Conservation (phyloP, 345 rosid genomes). For the Citrus glauca region DNA sequence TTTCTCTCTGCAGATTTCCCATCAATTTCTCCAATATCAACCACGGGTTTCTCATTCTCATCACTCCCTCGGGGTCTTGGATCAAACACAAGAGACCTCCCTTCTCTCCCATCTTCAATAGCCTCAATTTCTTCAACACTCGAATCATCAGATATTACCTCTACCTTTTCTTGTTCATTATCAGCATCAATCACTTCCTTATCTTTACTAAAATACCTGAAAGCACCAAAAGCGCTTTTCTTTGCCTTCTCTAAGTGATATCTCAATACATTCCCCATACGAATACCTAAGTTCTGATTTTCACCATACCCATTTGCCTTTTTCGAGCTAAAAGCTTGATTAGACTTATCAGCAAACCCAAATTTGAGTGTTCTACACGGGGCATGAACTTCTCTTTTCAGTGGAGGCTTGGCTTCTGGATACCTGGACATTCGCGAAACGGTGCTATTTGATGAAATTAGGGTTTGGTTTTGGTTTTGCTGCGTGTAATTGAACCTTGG, state of each 20-base stretch:
- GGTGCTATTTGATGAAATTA: constrained; percentile 37
- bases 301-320: constrained; percentile 14
- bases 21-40: constrained; percentile 21
- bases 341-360: constrained; percentile 23
- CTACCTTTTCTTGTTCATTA: constrained; percentile 30
- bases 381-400: constrained; percentile 66
- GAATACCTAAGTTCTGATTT: constrained; percentile 7
- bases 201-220: constrained; percentile 33
- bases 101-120: constrained; percentile 35
- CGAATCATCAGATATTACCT: constrained; percentile 46
- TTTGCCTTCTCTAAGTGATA: constrained; percentile 31
- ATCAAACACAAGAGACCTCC: constrained; percentile 19
- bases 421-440: constrained; percentile 60
- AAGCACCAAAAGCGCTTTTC: constrained; percentile 35
- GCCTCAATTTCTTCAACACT: constrained; percentile 44
- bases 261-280: constrained; percentile 37
- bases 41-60: not conserved
- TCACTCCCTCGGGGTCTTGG: constrained; percentile 1
- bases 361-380: constrained; percentile 65
- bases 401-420: constrained; percentile 52
- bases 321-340: constrained; percentile 13
- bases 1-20: constrained; percentile 31
- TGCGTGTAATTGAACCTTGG: constrained; percentile 45
- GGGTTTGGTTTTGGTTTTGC: constrained; percentile 22
- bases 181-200: constrained; percentile 46